Base-by-base conservation (phyloP, 139 green algal species). In the Micromonas commoda region DNA sequence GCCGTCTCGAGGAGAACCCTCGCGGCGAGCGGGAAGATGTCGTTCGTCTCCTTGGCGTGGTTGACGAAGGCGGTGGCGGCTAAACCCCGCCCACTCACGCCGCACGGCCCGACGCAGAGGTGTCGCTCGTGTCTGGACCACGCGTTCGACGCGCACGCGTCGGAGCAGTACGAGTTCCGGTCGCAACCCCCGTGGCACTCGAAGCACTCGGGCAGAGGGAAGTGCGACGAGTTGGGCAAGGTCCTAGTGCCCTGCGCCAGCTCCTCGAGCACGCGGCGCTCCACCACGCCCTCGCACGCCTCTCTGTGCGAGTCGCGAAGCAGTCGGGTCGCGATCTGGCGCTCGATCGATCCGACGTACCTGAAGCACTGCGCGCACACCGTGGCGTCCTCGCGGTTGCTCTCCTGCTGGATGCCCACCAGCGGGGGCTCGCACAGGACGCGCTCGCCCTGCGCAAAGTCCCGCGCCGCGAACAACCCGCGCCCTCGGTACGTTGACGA, bases 11-110 rank as follows among this genome's bases (percentile, higher is more conserved):
- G 9, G 45, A 57, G 45, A 24, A 85, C 85, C 45, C 84, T 61
- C 0, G 88, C 88, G 0, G 88, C 88, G 33, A 93, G 72, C 19
- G 86, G 80, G 51, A 95, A 93, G 45, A 92, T 86, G 79, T 93
- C 88, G 45, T 93, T 93, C 28, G 87, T 91, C 2, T 76, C 71
- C 13, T 84, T 82, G 9, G 91, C 89, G 78, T 91, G 89, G 51
- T 83, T 65, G 3, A 68, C 53, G 60, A 95, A 93, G 28, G 77
- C 65, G 2, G 20, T 65, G 66, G 34, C 32, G 32, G 72, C 72
- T 0, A n/a, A 28, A 24, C 69, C 38, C 3, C 61, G 20, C 6
- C 19, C 23, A 9, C 20, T 37, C 32, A 9, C 2, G 23, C 37
- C 21, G 2, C 26, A 24, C 4, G 20, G 5, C 20, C 68, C 68